phyloP scores from a whole-genome alignment of 1,139 yeast species.

The Sugiyamaella xylanicola region DNA sequence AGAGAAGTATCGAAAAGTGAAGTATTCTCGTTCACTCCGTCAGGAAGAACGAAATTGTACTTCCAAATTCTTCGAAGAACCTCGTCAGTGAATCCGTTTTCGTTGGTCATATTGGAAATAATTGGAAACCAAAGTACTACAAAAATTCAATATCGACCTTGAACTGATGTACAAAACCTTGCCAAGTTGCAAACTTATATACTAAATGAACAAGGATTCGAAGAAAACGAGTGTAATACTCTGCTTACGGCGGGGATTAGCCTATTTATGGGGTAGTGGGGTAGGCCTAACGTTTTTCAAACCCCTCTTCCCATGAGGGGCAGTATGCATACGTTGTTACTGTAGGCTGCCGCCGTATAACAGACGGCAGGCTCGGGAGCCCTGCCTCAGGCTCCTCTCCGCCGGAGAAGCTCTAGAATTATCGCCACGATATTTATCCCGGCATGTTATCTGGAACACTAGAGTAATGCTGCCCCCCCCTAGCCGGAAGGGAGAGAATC shows the following conservation, averaged over 20 bases:
- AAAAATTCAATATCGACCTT: too few species aligned
- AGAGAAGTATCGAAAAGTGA: constrained; percentile 12
- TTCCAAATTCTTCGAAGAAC: constrained; percentile 23
- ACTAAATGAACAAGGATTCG: background rate
- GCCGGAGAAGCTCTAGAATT: too few species aligned
- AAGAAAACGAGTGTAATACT: background rate
- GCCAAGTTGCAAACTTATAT: too few species aligned
- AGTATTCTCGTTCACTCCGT: constrained; percentile 14
- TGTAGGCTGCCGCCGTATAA: background rate
- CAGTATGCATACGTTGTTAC: background rate
- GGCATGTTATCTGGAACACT: too few species aligned
- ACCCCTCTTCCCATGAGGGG: background rate
- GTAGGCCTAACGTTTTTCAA: background rate
- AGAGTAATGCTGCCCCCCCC: too few species aligned
- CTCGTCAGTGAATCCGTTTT: constrained; percentile 25
- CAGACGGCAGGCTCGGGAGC: background rate
- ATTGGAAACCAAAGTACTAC: too few species aligned
- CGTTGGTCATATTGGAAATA: constrained; percentile 3
- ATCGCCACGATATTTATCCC: too few species aligned
- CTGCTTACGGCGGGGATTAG: background rate
- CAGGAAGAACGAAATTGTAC: constrained; percentile 17
- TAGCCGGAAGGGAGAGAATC: too few species aligned
- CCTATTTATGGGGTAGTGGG: constrained; percentile 1
- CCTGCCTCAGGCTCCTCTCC: too few species aligned
- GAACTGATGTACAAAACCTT: too few species aligned